Conservation (phyloP, 305 asterid genomes). For the Fraxinus greggii region DNA sequence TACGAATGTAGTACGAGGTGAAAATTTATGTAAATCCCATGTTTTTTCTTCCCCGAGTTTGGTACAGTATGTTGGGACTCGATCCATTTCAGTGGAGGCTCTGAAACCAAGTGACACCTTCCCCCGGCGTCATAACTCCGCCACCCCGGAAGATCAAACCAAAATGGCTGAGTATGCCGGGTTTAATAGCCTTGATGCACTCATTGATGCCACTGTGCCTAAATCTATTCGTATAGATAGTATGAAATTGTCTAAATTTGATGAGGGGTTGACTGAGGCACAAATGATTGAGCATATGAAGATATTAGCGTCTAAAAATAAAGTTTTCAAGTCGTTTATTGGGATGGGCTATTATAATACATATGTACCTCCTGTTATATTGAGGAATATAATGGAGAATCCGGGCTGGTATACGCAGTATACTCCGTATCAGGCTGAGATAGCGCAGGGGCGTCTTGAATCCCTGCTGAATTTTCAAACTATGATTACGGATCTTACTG, state of each 20-base stretch:
- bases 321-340: conserved; percentile 70
- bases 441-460: conserved; percentile 89
- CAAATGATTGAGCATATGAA: conserved; percentile 86
- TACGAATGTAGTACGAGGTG: conserved; percentile 32
- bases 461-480: conserved; percentile 87
- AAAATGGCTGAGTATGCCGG: conserved; percentile 80
- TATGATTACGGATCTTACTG: conserved; percentile 82
- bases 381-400: conserved; percentile 85
- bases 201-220: conserved; percentile 92
- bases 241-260: conserved; percentile 70
- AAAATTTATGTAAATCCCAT: conserved; percentile 6
- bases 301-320: conserved; percentile 67
- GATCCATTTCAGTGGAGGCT: conserved; percentile 74
- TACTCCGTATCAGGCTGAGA: conserved; percentile 97
- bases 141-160: conserved; percentile 79
- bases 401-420: conserved; percentile 85
- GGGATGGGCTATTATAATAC: conserved; percentile 97
- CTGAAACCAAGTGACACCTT: conserved; percentile 87
- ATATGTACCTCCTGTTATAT: conserved; percentile 79
- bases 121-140: conserved; percentile 94
- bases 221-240: conserved; percentile 63
- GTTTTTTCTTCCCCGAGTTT: conserved; percentile 42
- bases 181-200: conserved; percentile 48
- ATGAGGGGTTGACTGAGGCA: conserved; percentile 76
- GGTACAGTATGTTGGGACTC: conserved; percentile 27